Evolutionary conservation across 257 asterid genomes (phyloP).

Genomic region (Agastache rugosa): DNA sequence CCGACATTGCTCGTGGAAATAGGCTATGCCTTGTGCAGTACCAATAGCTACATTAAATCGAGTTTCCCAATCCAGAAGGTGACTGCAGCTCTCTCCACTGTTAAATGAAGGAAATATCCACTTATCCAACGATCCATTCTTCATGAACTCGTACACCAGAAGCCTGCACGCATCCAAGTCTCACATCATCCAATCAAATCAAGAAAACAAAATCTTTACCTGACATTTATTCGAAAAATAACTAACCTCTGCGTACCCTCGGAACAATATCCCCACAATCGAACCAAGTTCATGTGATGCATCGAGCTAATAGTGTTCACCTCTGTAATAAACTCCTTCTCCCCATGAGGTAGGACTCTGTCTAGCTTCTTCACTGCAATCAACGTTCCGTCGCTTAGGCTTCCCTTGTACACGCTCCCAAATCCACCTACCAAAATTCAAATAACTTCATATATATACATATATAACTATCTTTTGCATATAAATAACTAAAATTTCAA

Average conservation of each 20-base stretch:
- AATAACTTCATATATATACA: no score
- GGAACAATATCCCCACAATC: constrained; percentile 82
- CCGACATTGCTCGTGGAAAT: constrained; percentile 94
- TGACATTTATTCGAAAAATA: neutral
- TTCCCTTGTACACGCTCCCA: constrained; percentile 86
- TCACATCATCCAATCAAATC: neutral
- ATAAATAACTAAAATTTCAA: neutral
- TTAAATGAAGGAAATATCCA: constrained; percentile 75
- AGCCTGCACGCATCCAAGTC: constrained; percentile 56
- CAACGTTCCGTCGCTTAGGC: constrained; percentile 68
- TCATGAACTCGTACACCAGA: constrained; percentile 91
- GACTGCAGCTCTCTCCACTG: constrained; percentile 38
- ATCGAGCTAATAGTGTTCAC: constrained; percentile 89
- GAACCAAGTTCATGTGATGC: constrained; percentile 94
- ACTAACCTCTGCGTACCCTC: constrained; percentile 74
- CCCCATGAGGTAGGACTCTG: constrained; percentile 81
- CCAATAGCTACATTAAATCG: constrained; percentile 78
- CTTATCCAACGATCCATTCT: constrained; percentile 84
- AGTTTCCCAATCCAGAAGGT: constrained; percentile 69
- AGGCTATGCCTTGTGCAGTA: constrained; percentile 89
- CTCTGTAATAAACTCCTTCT: constrained; percentile 83
- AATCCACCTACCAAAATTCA: constrained; percentile 72
- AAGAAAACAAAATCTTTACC: neutral
- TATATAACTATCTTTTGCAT: no score
- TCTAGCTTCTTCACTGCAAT: constrained; percentile 92